Base-by-base conservation (phyloP, 148 eudicot genomes). In the Camellia granthamiana region DNA sequence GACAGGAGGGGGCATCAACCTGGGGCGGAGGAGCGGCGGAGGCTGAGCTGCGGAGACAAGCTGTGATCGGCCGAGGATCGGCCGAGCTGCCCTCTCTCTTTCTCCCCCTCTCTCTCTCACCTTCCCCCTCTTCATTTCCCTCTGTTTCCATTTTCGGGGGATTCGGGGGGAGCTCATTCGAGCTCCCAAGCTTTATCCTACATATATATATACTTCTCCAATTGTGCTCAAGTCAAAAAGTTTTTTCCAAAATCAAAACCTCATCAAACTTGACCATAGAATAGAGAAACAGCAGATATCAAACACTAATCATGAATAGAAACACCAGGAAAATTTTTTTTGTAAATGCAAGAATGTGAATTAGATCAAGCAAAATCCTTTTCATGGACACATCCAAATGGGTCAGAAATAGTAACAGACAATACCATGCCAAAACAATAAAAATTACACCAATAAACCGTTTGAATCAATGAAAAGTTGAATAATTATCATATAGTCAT, bases 381-480 rank as follows among this genome's bases (percentile, higher is more conserved):
- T 30, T 66, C 44, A 51, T 2, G 49, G 3, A 23, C 42, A 7
- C 18, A 72, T 13, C 13, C 73, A 73, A n/a, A 18, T 63, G 59
- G 61, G 44, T 38, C 68, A 69, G 72, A 66, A 56, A 74, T 6
- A 21, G 21, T 2, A 49, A 13, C 41, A 15, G 18, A 68, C 49
- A 68, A n/a, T 43, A 16, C 4, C 49, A 49, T 9, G 62, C 70
- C 52, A 5, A 69, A 61, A 30, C 41, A 62, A 56, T n/a, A 61
- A 19, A 60, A 42, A 69, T 81, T 70, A 42, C 64, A 59, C 71
- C 16, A 47, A 73, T 43, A 77, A 56, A 72, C 69, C 73, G 41
- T 56, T 76, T 6, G 16, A 69, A 70, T 38, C 41, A 21, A 58
- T 38, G n/a, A 69, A 30, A 81, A 44, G 10, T 54, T 65, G 14